Conservation (phyloP, 2,329 filamentous ascomycete species). For the Neurospora crassa region DNA sequence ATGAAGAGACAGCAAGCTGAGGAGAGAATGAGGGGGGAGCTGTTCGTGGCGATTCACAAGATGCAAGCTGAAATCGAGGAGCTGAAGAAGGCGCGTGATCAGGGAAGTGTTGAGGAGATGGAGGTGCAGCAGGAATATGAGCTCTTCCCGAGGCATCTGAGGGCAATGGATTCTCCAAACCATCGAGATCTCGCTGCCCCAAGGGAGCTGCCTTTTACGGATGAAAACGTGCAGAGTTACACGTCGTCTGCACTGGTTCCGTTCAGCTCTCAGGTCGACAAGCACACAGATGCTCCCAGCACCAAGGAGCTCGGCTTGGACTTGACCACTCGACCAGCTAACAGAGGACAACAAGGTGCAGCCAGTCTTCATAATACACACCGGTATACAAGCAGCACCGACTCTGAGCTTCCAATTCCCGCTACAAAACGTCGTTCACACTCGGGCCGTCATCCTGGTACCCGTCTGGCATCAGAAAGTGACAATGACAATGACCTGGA, state of each 20-base stretch:
- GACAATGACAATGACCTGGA: not conserved
- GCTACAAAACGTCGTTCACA: not conserved
- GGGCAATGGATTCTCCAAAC: too few relatives aligned
- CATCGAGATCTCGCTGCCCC: too few relatives aligned
- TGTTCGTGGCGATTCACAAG: not conserved
- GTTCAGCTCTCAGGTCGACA: not conserved
- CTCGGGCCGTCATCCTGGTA: not conserved
- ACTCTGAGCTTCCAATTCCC: not conserved
- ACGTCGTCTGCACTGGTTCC: not conserved
- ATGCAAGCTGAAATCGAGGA: not conserved
- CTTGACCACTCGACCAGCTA: not conserved
- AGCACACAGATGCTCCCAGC: not conserved
- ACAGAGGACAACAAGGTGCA: not conserved
- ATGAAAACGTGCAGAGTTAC: not conserved
- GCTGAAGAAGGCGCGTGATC: not conserved
- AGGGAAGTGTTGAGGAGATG: not conserved
- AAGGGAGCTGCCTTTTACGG: not conserved
- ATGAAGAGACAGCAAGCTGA: not conserved
- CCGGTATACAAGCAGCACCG: not conserved
- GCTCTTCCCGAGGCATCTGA: too few relatives aligned
- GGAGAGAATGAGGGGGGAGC: not conserved
- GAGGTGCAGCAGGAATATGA: not conserved
- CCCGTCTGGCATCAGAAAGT: not conserved
- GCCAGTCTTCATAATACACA: not conserved
- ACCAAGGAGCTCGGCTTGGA: not conserved